Conservation (phyloP, 306 rosid species). For the Dalbergia cultrata region DNA sequence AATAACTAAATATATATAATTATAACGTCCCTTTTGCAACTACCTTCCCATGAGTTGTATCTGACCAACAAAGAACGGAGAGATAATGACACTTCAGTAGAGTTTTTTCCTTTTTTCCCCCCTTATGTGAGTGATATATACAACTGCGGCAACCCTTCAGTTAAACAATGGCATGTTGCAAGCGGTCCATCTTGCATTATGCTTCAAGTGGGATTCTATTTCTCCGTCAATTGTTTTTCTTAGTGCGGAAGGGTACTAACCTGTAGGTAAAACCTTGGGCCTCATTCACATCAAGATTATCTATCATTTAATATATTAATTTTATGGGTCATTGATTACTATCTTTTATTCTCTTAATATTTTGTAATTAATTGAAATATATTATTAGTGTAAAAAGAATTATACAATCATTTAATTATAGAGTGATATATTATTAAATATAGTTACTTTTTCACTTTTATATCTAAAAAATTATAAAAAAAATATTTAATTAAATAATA, state of each 20-base stretch:
- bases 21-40: neutral
- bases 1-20: constrained; percentile 5
- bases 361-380: too few relatives aligned
- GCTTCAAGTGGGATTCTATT: neutral
- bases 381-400: too few relatives aligned
- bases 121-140: neutral
- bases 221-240: neutral
- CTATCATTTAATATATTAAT: too few relatives aligned
- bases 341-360: too few relatives aligned
- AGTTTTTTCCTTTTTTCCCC: neutral
- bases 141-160: neutral
- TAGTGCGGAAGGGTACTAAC: neutral
- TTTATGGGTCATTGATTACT: too few relatives aligned
- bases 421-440: too few relatives aligned
- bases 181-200: neutral
- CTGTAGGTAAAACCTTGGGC: neutral
- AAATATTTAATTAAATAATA: too few relatives aligned
- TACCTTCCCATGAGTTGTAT: constrained; percentile 25
- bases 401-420: too few relatives aligned
- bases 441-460: too few relatives aligned
- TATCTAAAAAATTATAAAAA: too few relatives aligned
- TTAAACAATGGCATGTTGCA: neutral
- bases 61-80: constrained; percentile 2
- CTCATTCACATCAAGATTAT: too few relatives aligned
- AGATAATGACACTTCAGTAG: neutral